Evolutionary conservation across 331 rosid genomes (phyloP), one percentile per base, ranked within the genome.

Genomic region (Prunus yedoensis): DNA sequence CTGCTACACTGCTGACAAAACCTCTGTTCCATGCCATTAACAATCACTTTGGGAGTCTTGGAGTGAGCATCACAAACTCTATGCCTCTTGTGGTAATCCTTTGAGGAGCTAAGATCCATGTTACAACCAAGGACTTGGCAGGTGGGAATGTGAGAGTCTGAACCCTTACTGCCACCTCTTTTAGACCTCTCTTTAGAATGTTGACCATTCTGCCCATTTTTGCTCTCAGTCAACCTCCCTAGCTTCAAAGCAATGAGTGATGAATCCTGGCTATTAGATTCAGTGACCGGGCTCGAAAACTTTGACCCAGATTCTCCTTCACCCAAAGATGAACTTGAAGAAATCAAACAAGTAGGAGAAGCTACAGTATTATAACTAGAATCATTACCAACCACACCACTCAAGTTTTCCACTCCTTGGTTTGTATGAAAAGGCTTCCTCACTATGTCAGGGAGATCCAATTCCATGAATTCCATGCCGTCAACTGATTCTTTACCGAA

Each of bases 1-100:
- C 96, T 92, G 88, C 97, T 92, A 78, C 97, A 92, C 74, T 92
- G 96, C 83, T 92, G 97, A 62, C 97, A 92, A 88, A 92, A 92
- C 81, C 97, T 87, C 70, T 92, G 96, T 43, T 92, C 90, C 71
- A 87, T 78, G 77, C 94, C 97, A 79, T 88, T 90, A 16, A 92
- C 96, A 77, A 90, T 76, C 54, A 90, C 97, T 80, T 67, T 82
- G 63, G 96, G 79, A 59, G 96, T 89, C 82, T 92, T 92, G 77
- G 96, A 92, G 83, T 92, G 97, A 83, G 66, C 89, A 76, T 90
- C 97, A 79, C 97, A 92, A 79, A 92, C 97, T 79, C 76, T 90
- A 76, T 90, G 97, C 85, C 90, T 86, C 74, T 86, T 88, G 78
- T 92, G 96, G 89, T 92, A 92, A 50, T 92, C 94, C 80, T 92